Evolutionary conservation across 352 stramenopile species (phyloP).

Genomic region (Phytophthora sojae): DNA sequence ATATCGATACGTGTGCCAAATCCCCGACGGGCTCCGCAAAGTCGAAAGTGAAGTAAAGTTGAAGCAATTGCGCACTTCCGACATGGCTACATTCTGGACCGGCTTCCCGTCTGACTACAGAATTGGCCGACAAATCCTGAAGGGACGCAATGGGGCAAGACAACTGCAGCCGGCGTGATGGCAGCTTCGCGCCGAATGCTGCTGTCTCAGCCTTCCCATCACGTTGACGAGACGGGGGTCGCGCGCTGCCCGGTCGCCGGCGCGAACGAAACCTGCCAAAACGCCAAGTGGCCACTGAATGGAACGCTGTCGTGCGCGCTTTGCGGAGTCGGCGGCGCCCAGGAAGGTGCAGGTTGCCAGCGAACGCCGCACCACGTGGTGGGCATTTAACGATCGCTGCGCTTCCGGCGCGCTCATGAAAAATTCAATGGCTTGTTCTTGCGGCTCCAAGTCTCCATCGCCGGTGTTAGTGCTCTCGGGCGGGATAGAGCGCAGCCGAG

Average conservation of each 20-base stretch:
- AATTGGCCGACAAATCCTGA: slow-evolving; percentile 19
- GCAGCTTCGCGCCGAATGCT: not conserved
- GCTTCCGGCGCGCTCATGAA: slow-evolving; percentile 1
- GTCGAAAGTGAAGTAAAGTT: too few relatives aligned
- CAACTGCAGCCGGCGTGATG: not conserved
- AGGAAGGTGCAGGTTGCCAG: not conserved
- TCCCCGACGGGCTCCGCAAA: not conserved
- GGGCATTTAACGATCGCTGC: not conserved
- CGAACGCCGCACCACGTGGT: slow-evolving; percentile 7
- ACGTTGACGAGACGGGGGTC: not conserved
- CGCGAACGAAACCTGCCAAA: slow-evolving; percentile 23
- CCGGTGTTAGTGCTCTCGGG: not conserved
- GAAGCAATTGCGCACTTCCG: not conserved
- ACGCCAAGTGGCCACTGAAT: slow-evolving; percentile 2
- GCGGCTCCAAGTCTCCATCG: not conserved
- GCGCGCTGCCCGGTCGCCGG: not conserved
- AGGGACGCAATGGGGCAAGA: slow-evolving; percentile 2
- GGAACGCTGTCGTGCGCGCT: slow-evolving; percentile 1
- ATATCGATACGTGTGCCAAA: too few relatives aligned
- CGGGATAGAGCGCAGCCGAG: slow-evolving; percentile 24
- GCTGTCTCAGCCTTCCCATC: slow-evolving; percentile 12
- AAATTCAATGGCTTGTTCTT: slow-evolving; percentile 32
- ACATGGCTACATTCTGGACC: slow-evolving; percentile 27
- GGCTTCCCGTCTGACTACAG: slow-evolving; percentile 6
- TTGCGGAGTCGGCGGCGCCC: too few relatives aligned